phyloP scores from a whole-genome alignment of 495 filamentous ascomycete genomes.

The Podospora conica region DNA sequence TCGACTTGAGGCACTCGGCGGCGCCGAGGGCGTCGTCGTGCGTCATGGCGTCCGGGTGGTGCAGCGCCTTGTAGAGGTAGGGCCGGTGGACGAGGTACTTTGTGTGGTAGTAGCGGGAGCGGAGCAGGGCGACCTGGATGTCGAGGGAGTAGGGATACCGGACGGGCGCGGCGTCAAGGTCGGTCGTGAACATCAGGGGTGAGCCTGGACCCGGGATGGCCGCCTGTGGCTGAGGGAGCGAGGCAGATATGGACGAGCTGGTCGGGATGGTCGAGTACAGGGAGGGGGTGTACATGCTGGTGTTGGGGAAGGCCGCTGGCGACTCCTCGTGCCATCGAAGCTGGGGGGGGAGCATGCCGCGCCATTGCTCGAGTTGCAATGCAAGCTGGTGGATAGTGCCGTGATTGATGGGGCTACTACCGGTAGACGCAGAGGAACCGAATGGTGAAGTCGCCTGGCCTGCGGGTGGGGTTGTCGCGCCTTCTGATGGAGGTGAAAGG shows the following conservation, averaged over 20 bases:
- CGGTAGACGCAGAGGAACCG: neutral
- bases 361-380: constrained; percentile 49
- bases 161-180: constrained; percentile 39
- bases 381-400: constrained; percentile 42
- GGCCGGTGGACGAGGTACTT: constrained; percentile 54
- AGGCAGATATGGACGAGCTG: constrained; percentile 13
- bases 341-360: constrained; percentile 44
- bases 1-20: constrained; percentile 46
- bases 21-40: constrained; percentile 46
- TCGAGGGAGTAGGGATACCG: constrained; percentile 46
- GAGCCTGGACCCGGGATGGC: constrained; percentile 7
- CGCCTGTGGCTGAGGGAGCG: neutral
- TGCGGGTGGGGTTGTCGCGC: neutral
- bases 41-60: constrained; percentile 48
- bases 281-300: constrained; percentile 20
- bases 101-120: constrained; percentile 54
- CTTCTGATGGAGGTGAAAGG: neutral
- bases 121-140: constrained; percentile 49
- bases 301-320: constrained; percentile 35
- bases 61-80: constrained; percentile 56
- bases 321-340: constrained; percentile 51
- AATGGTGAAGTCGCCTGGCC: neutral
- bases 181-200: constrained; percentile 43
- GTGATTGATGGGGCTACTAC: constrained; percentile 11
- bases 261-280: constrained; percentile 14